Base-by-base conservation (phyloP, 768 basidiomycete species). In the Coprinopsis strossmayeri region DNA sequence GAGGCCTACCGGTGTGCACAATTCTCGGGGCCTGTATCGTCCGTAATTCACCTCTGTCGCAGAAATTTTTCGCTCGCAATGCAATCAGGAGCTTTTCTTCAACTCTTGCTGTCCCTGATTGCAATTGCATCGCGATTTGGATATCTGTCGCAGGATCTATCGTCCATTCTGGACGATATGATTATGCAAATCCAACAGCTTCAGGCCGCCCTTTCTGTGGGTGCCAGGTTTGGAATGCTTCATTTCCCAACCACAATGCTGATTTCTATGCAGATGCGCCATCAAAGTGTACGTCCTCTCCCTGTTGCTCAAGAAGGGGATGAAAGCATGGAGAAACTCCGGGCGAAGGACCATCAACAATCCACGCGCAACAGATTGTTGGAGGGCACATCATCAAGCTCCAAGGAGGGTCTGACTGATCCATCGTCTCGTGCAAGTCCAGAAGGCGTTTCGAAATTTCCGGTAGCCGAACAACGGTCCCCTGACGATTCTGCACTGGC, bases 11-110 rank as follows among this genome's bases (percentile, higher is more conserved):
- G 62, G 87, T 85, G 53, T 52, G 74, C 52, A 21, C 28, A 2
- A 11, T 10, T 49, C 32, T 30, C 48, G 28, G 7, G 46, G 3
- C 21, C n/a, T 12, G 17, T 12, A 30, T 43, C 46, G 32, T 32
- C 46, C 17, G 42, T 32, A 15, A 46, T 37, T 43, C 20, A 26
- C 17, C n/a, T 13, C 18, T 21, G 27, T 37, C 42, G 5, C 52
- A 91, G 87, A 38, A 75, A 75, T 24, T 79, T 88, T 50, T 64
- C 69, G 24, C 68, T 81, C 21, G 75, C 77, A 27, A 76, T 91
- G 71, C 84, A 84, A 59, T 74, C 78, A 0, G 86, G 82, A 15
- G 81, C 86, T 15, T 91, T 91, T 57, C 68, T 85, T 11, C 83
- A 84, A 52, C 59, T 87, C 13, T 63, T 82, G n/a, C 58, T 91